Evolutionary conservation across 768 basidiomycete genomes (phyloP).

Genomic region (Fistulinella prunicolor): DNA sequence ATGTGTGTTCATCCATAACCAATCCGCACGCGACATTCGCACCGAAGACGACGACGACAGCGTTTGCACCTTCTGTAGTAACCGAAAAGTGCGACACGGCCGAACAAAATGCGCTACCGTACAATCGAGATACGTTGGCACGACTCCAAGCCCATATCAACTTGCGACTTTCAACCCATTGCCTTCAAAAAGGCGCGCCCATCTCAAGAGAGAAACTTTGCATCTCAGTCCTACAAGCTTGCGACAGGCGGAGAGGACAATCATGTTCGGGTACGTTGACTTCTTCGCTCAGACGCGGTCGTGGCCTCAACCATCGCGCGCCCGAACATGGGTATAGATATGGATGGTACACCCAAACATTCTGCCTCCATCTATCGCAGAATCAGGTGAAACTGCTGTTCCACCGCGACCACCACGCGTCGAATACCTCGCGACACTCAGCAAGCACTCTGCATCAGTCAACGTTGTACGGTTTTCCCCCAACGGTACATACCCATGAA

Average conservation of each 20-base stretch:
- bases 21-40: slow-evolving; percentile 5
- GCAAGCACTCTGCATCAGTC: slow-evolving; percentile 89
- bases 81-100: slow-evolving; percentile 2
- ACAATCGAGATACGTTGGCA: slow-evolving; percentile 97
- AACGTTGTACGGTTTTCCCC: slow-evolving; percentile 97
- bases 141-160: slow-evolving; percentile 92
- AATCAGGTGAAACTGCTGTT: slow-evolving; percentile 30
- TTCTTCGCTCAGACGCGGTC: slow-evolving; percentile 9
- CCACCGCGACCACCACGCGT: slow-evolving; percentile 72
- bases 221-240: slow-evolving; percentile 77
- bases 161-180: slow-evolving; percentile 91
- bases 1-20: slow-evolving; percentile 11
- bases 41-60: slow-evolving; percentile 15
- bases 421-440: slow-evolving; percentile 93
- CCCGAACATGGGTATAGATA: slow-evolving; percentile 45
- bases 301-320: slow-evolving; percentile 6
- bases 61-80: neutral
- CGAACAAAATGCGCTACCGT: slow-evolving; percentile 68
- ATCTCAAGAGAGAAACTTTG: slow-evolving; percentile 50
- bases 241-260: slow-evolving; percentile 97
- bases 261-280: slow-evolving; percentile 81
- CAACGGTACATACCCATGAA: slow-evolving; percentile 58
- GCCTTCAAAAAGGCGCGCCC: slow-evolving; percentile 81
- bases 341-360: slow-evolving; percentile 97
- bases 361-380: slow-evolving; percentile 56